Evolutionary conservation across 106 monocot genomes (phyloP), one percentile per base, ranked within the genome.

Genomic region (Xerophyta viscosa): DNA sequence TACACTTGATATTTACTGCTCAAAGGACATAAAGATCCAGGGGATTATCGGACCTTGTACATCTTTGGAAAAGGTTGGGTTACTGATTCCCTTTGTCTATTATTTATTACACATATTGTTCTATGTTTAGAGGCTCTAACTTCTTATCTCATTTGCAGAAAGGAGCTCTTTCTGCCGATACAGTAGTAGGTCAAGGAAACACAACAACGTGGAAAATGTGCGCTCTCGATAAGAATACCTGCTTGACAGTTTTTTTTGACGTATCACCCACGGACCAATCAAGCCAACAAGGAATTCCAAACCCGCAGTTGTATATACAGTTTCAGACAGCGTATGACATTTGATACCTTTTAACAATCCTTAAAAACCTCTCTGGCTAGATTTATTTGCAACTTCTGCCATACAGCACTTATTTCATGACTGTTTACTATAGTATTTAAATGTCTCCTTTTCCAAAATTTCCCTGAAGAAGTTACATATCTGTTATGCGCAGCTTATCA

Each of bases 131-230:
- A 10, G 33, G 33, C 5, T 5, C 5, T 10, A 33, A 6, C 33
- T 33, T 33, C 33, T 10, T 61, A 8, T 30, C 20, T 52, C 45
- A 37, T 50, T 62, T 70, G 58, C 78, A 96, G 96, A 96, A 96
- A 74, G 88, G 89, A 57, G 71, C 67, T 22, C 58, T 81, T 44
- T 88, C 81, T 71, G 65, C 96, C 24, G 96, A 96, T 64, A 60
- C 70, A 24, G 78, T 82, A 15, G 49, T 86, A 25, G 96, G 96
- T 22, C 85, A 96, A 64, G 96, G 96, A 60, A 96, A 85, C 54
- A 96, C 96, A 54, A 82, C 79, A 31, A 52, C 81, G 50, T 96
- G 96, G 96, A 96, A 85, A 76, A 76, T 96, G 74, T 96, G 96
- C 66, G 89, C 85, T 29, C 78, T 96, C 62, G 96, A 96, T 55